Base-by-base conservation (phyloP, 2,329 filamentous ascomycete species). In the Colletotrichum lentis region DNA sequence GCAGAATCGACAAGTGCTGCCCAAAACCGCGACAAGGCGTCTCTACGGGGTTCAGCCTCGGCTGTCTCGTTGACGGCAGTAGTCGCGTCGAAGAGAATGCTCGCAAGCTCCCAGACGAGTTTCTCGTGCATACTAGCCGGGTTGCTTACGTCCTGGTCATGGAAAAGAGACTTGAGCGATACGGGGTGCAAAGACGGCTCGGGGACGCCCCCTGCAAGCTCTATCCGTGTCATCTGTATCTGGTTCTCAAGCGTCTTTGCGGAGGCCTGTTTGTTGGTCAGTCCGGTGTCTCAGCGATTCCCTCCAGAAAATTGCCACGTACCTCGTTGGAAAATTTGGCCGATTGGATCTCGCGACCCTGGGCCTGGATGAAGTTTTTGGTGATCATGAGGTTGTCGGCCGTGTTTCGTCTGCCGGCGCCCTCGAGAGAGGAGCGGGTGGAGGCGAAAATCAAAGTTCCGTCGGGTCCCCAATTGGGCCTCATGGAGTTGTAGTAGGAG, bases 31-130 rank as follows among this genome's bases (percentile, higher is more conserved):
- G 89, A 88, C n/a, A 97, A 82, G 62, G 84, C 87, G 65, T 89
- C 87, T 72, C 91, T 85, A 43, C 88, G 85, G 22, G 80, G 53
- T 49, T 77, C 75, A 43, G 82, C 77, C 5, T 77, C 73, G 0
- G 78, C 74, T 12, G 81, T 73, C 1, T 84, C 80, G 3, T 78
- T 66, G 2, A 81, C 78, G 37, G 85, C 18, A n/a, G 18, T 31
- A 53, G 18, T 31, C 37, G 27, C 83, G 71, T 97, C 94, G 74
- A 97, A 99, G 3, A 99, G 85, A 44, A 97, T 90, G 65, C 92
- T 91, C 1, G 93, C 90, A 43, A 99, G 83, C 69, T 93, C 87
- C 96, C 96, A 99, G 1, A 96, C 88, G 16, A 88, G 83, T 74
- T 89, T 88, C 78, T 96, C 93, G 65, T 93, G 87, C 22, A 81